phyloP scores from a whole-genome alignment of 495 filamentous ascomycete genomes.

The Beverwykella pulmonaria region DNA sequence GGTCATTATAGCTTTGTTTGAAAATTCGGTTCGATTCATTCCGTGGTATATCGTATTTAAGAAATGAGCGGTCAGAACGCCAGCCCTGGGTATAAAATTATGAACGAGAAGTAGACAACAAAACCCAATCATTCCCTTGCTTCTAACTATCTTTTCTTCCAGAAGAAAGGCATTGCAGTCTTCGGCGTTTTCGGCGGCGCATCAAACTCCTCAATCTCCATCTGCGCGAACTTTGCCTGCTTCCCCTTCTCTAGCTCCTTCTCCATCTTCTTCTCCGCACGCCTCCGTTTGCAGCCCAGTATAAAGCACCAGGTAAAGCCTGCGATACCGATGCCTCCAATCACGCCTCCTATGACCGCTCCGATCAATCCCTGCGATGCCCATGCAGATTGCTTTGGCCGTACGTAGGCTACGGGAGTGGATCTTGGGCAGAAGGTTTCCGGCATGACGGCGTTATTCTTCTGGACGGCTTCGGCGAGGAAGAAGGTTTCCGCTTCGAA shows the following conservation, averaged over 20 bases:
- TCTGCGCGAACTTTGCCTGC: slow-evolving; percentile 30
- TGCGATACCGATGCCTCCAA: slow-evolving; percentile 38
- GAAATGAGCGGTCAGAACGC: slow-evolving; percentile 6
- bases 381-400: slow-evolving; percentile 20
- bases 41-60: no score
- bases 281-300: slow-evolving; percentile 5
- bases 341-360: slow-evolving; percentile 40
- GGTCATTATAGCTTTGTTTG: no score
- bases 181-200: slow-evolving; percentile 13
- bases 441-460: slow-evolving; percentile 40
- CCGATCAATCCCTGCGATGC: slow-evolving; percentile 39
- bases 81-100: slow-evolving; percentile 32
- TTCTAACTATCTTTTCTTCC: slow-evolving; percentile 23
- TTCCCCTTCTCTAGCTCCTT: slow-evolving; percentile 21
- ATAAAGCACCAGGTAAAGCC: slow-evolving; percentile 19
- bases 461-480: slow-evolving; percentile 40
- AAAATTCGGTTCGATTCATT: no score
- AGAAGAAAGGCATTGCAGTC: slow-evolving; percentile 24
- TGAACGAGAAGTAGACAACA: slow-evolving; percentile 1
- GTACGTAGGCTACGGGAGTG: slow-evolving; percentile 30
- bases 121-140: not conserved
- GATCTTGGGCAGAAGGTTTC: slow-evolving; percentile 39
- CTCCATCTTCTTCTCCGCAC: slow-evolving; percentile 18
- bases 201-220: slow-evolving; percentile 37
- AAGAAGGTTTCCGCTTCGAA: slow-evolving; percentile 41